Conservation (phyloP, 2,329 filamentous ascomycete species). For the Xenoacremonium recifei region DNA sequence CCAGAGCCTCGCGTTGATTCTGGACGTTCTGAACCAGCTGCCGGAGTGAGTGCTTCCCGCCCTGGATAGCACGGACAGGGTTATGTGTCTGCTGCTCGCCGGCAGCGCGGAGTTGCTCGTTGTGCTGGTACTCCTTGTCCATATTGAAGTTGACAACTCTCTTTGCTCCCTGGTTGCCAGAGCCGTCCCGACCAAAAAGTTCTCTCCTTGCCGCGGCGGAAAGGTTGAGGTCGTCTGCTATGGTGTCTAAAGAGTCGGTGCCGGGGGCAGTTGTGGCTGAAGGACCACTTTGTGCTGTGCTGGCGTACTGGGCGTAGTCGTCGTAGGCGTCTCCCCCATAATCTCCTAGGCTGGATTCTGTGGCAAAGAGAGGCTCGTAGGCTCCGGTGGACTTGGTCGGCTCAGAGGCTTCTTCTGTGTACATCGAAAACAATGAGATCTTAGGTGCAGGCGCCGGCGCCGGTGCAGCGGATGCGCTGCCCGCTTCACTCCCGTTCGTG, state of each 20-base stretch:
- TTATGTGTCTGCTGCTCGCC: slow-evolving; percentile 75
- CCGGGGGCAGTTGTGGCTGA: slow-evolving; percentile 26
- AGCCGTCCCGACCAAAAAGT: slow-evolving; percentile 71
- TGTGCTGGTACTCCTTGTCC: slow-evolving; percentile 80
- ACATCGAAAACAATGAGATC: slow-evolving; percentile 68
- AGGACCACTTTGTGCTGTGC: slow-evolving; percentile 30
- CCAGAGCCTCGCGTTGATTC: slow-evolving; percentile 80
- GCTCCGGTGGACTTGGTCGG: slow-evolving; percentile 22
- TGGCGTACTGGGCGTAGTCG: slow-evolving; percentile 30
- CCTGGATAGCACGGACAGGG: slow-evolving; percentile 80
- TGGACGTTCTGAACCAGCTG: slow-evolving; percentile 83
- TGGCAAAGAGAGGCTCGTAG: slow-evolving; percentile 55
- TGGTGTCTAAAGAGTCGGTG: slow-evolving; percentile 61
- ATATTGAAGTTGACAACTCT: slow-evolving; percentile 85
- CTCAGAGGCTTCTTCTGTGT: slow-evolving; percentile 37
- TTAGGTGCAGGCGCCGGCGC: slow-evolving; percentile 35
- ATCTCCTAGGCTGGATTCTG: slow-evolving; percentile 18
- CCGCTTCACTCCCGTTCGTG: slow-evolving; percentile 17
- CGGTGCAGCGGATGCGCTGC: slow-evolving; percentile 2
- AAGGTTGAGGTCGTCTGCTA: slow-evolving; percentile 77
- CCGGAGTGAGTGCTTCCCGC: slow-evolving; percentile 79
- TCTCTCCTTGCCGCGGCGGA: slow-evolving; percentile 75
- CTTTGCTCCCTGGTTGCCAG: slow-evolving; percentile 36
- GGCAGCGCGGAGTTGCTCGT: slow-evolving; percentile 70
- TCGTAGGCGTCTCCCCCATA: slow-evolving; percentile 25